These are phyloP conservation scores for Kwoniella pini DNA, from an alignment of 768 basidiomycete genomes.

Conservation along the genomic window DNA sequence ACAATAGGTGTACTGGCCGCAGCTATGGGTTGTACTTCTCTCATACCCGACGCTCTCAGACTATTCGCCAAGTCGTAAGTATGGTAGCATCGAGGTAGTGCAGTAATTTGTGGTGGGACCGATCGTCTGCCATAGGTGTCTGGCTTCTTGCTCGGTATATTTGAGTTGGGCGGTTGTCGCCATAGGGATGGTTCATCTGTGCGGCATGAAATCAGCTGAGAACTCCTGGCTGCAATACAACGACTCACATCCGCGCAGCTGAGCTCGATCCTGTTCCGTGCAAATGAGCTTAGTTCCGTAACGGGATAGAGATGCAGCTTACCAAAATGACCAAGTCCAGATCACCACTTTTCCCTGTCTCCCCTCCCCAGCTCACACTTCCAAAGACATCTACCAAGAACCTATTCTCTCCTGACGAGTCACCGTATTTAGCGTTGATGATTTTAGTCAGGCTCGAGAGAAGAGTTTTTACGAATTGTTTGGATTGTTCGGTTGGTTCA, in stretches of 20 bases:
- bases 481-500: slow-evolving; percentile 26
- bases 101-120: slow-evolving; percentile 7
- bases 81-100: slow-evolving; percentile 30
- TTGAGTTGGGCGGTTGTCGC: slow-evolving; percentile 15
- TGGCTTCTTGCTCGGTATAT: not conserved
- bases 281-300: not conserved
- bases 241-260: slow-evolving; percentile 47
- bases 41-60: slow-evolving; percentile 20
- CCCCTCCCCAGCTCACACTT: slow-evolving; percentile 53
- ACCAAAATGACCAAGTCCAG: slow-evolving; percentile 49
- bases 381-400: slow-evolving; percentile 53
- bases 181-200: slow-evolving; percentile 31
- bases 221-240: not conserved
- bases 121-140: not conserved
- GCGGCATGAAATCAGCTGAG: not conserved
- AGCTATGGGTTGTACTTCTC: slow-evolving; percentile 32
- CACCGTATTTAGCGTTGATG: slow-evolving; percentile 28
- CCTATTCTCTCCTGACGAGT: slow-evolving; percentile 17
- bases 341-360: slow-evolving; percentile 49
- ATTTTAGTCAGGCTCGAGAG: slow-evolving; percentile 17
- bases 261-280: slow-evolving; percentile 28
- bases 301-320: not conserved
- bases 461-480: slow-evolving; percentile 16
- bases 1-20: slow-evolving; percentile 47
- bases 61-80: slow-evolving; percentile 18